phyloP scores from a whole-genome alignment of 208 protist species.

The Trichomonas tenax region DNA sequence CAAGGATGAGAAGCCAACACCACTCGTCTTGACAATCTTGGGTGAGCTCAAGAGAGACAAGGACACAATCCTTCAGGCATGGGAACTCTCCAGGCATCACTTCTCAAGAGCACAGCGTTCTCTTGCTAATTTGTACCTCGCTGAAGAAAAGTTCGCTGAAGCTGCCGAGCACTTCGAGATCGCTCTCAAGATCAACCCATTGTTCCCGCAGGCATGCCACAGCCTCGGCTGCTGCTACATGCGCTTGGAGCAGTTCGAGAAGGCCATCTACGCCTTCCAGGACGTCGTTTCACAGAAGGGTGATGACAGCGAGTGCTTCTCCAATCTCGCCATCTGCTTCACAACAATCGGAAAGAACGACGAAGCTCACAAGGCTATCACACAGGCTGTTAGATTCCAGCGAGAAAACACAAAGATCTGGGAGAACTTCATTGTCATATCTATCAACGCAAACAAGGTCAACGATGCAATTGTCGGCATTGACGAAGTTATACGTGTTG shows the following conservation, averaged over 20 bases:
- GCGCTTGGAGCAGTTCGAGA: not conserved
- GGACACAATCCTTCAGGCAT: not conserved
- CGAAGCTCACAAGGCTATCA: slow-evolving; percentile 8
- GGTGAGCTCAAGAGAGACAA: not conserved
- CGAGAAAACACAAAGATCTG: not conserved
- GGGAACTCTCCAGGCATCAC: not conserved
- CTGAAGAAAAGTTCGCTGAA: not conserved
- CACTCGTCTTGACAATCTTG: not conserved
- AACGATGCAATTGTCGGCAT: not conserved
- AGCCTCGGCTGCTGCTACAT: not conserved
- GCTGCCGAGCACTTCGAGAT: not conserved
- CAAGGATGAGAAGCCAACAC: not conserved
- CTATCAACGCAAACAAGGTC: not conserved
- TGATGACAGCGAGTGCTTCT: not conserved
- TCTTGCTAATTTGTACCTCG: not conserved
- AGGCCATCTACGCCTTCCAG: not conserved
- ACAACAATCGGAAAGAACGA: not conserved
- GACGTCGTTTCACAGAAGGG: not conserved
- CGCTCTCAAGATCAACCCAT: not conserved
- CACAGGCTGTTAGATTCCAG: slow-evolving; percentile 16
- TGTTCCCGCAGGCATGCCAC: not conserved
- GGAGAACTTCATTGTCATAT: slow-evolving; percentile 11
- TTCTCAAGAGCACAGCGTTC: not conserved
- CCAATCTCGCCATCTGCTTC: not conserved
- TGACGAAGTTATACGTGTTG: not conserved